Base-by-base conservation (phyloP, 2,329 filamentous ascomycete genomes). In the Colletotrichum trifolii region DNA sequence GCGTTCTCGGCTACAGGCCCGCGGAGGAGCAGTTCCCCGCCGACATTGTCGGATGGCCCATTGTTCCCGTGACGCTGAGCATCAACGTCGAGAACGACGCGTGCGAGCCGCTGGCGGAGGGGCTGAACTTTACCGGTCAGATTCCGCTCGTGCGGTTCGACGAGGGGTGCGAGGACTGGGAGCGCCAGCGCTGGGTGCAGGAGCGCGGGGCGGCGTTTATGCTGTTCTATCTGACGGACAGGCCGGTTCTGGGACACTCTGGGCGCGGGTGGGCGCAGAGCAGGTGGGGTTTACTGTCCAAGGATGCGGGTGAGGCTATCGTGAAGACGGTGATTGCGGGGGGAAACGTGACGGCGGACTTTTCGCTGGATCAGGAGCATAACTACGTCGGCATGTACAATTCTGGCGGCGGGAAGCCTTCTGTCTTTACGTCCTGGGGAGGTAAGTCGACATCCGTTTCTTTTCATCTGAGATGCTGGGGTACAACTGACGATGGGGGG, bases 401-500 rank as follows among this genome's bases (percentile, higher is more conserved):
- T 17, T 43, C 64, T 12, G 60, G 76, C 11, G 78, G 77, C 11
- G 80, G 80, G 0, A 76, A 78, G n/a, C 75, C 83, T 4, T 81
- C 78, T 36, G 75, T 75, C 6, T 86, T 79, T 69, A 58, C 55
- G 6, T 58, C 55, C 33, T 87, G 84, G 84, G 69, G 69, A 2
- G 69, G 68, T 38, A 54, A 57, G 36, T 58, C 42, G 11, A 5
- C 25, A 5, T 25, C 4, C 4, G 4, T 25, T 25, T 25, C 25
- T 25, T 25, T 25, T 25, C 25, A 25, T 25, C 25, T 1, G 25
- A 25, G 25, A 25, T 25, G 25, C 25, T 25, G 4, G 25, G 25
- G 1, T 25, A 5, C 1, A 25, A 25, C 25, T 25, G 25, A 25
- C 25, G 25, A 25, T 25, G 25, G 25, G 25, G 25, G 25, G 25